phyloP scores from a whole-genome alignment of 1,139 yeast species.

The Ogataea hybrid region DNA sequence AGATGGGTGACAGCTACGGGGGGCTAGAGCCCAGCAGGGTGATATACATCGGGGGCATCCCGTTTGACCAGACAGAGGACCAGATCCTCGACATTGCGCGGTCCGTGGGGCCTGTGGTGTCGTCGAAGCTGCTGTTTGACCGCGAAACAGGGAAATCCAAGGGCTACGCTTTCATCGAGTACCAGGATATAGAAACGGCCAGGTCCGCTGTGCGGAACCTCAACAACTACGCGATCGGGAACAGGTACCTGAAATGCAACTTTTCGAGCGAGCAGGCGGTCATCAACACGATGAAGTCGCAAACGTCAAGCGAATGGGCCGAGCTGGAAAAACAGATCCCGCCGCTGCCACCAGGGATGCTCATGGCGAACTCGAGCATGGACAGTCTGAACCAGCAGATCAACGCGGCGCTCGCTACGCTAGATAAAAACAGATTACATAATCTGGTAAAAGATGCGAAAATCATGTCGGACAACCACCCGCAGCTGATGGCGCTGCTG shows the following conservation, averaged over 20 bases:
- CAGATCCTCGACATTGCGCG: slow-evolving; percentile 77
- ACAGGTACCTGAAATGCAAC: slow-evolving; percentile 70
- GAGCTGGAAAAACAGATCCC: slow-evolving; percentile 32
- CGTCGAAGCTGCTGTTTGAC: slow-evolving; percentile 76
- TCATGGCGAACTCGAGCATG: slow-evolving; percentile 15
- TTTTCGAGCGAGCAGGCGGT: slow-evolving; percentile 48
- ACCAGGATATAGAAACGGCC: slow-evolving; percentile 72
- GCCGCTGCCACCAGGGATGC: slow-evolving; percentile 38
- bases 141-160: slow-evolving; percentile 87
- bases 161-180: slow-evolving; percentile 88
- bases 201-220: slow-evolving; percentile 88
- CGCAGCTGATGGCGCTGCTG: slow-evolving; percentile 60
- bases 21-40: slow-evolving; percentile 31
- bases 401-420: slow-evolving; percentile 53
- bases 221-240: slow-evolving; percentile 76
- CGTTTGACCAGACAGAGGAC: slow-evolving; percentile 82
- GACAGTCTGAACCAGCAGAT: slow-evolving; percentile 49
- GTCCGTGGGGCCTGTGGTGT: slow-evolving; percentile 84
- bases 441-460: slow-evolving; percentile 62
- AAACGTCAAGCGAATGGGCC: slow-evolving; percentile 10
- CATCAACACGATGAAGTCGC: slow-evolving; percentile 17
- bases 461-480: slow-evolving; percentile 59
- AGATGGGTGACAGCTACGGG: slow-evolving; percentile 7
- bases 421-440: slow-evolving; percentile 56
- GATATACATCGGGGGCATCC: slow-evolving; percentile 64